Percentiles rank a stretch among this genome's conserved stretches.
Conservation (phyloP, 768 basidiomycete genomes). For the Calocybe gangraenosa region DNA sequence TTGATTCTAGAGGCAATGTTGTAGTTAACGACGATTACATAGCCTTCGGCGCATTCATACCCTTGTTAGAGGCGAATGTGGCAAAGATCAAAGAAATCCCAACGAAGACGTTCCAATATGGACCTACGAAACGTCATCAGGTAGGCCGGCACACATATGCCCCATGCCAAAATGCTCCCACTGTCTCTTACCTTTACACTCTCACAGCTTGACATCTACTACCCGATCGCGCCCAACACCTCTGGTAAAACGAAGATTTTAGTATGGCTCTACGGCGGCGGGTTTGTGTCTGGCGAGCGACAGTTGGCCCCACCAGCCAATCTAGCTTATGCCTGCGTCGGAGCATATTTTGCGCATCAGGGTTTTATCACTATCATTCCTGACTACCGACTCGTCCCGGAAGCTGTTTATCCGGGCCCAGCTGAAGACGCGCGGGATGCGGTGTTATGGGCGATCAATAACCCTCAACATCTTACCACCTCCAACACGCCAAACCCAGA, state of each 20-base stretch:
- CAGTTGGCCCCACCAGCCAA: conserved; percentile 41
- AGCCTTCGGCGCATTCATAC: conserved; percentile 17
- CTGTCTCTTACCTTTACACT: no score
- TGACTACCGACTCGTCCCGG: conserved; percentile 63
- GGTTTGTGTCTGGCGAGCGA: conserved; percentile 51
- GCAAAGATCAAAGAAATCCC: conserved; percentile 43
- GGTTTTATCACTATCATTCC: conserved; percentile 65
- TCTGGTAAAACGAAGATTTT: conserved; percentile 42
- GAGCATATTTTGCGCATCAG: conserved; percentile 54
- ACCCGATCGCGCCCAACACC: conserved; percentile 31
- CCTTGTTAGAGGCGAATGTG: conserved; percentile 44
- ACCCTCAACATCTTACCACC: conserved; percentile 28
- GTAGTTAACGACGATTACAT: not conserved
- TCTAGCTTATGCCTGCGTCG: conserved; percentile 53
- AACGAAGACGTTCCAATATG: conserved; percentile 54
- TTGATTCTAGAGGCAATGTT: not conserved
- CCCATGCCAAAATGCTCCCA: no score
- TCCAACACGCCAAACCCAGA: conserved; percentile 32
- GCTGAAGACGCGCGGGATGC: conserved; percentile 60
- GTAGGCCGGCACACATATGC: no score
- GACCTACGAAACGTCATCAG: conserved; percentile 46
- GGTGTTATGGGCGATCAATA: conserved; percentile 44
- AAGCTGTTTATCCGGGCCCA: conserved; percentile 49
- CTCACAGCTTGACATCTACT: conserved; percentile 63
- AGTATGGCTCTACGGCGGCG: conserved; percentile 67